Evolutionary conservation across 192 early-diverging fungal genomes (phyloP).

Genomic region (Gaertneriomyces sp.): DNA sequence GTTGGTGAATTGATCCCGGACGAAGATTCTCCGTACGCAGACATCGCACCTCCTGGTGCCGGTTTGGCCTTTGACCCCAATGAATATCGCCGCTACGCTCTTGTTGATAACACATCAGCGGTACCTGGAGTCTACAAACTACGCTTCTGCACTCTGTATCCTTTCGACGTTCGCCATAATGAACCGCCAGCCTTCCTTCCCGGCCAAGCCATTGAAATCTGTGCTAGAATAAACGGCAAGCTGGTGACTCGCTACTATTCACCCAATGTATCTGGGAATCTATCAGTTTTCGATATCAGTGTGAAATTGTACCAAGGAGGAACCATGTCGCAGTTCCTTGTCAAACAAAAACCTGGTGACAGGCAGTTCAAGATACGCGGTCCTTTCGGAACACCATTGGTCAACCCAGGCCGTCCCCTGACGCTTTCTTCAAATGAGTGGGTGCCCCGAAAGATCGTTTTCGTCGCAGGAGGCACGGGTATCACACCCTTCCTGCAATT

Average conservation of each 20-base stretch:
- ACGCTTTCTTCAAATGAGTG: neutral
- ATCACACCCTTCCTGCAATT: constrained; percentile 35
- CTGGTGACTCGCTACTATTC: constrained; percentile 34
- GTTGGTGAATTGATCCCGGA: constrained; percentile 37
- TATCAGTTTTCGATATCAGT: constrained; percentile 32
- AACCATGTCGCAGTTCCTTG: constrained; percentile 19
- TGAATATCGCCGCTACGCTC: constrained; percentile 44
- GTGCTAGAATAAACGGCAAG: constrained; percentile 30
- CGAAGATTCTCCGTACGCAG: neutral
- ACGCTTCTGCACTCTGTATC: constrained; percentile 41
- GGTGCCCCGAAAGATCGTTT: constrained; percentile 24
- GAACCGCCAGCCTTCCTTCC: constrained; percentile 33
- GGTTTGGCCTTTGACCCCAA: constrained; percentile 24
- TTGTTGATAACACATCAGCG: constrained; percentile 21
- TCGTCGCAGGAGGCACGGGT: constrained; percentile 40
- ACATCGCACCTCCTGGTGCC: neutral
- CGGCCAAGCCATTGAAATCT: constrained; percentile 41
- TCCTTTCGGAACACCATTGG: constrained; percentile 36
- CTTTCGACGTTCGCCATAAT: constrained; percentile 24
- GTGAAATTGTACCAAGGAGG: constrained; percentile 31
- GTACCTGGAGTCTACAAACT: constrained; percentile 22
- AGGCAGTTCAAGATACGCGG: constrained; percentile 44
- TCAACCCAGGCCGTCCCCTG: constrained; percentile 21
- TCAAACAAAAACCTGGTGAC: constrained; percentile 37
- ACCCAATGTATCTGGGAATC: constrained; percentile 22